Evolutionary conservation across 305 asterid genomes (phyloP), one percentile per base, ranked within the genome.

Genomic region (Fraxinus latifolia): DNA sequence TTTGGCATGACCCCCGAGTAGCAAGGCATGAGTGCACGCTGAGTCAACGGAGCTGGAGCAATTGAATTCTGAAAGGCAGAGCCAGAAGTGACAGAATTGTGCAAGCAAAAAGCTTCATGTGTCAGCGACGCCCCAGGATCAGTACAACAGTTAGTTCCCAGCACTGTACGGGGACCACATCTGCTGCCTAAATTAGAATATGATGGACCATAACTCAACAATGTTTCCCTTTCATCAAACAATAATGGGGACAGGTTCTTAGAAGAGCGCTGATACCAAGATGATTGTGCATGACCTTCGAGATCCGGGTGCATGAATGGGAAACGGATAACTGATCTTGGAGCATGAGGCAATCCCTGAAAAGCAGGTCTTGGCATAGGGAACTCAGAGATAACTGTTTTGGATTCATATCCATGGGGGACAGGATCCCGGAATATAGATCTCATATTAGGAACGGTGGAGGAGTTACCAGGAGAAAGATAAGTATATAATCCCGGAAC

Each of bases 301-400:
- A 83, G 81, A 82, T 88, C 88, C 1, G 89, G 88, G 81, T 83
- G 88, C 85, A 82, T 71, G 83, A 88, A 86, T 76, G 97, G 97
- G 74, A 88, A 87, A 85, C 85, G 89, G 79, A 86, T 79, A 76
- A 90, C 32, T 53, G 89, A 82, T 55, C 77, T 65, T 25, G 86
- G 76, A 79, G 84, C 78, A 32, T 81, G 82, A 68, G 67, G 82
- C 50, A 82, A 80, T 74, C 78, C 87, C 81, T 84, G 82, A 84
- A 77, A 78, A 82, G 80, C 53, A 6, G 79, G 72, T 74, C 81
- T 19, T 39, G 86, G 77, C 25, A 81, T 36, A 74, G 86, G 84
- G 0, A 70, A 39, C 65, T 27, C 80, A 55, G 86, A 82, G 81
- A 84, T 37, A 67, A 68, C 68, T 55, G 80, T 5, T 11, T 34